Conservation (phyloP, 768 basidiomycete species). For the Lactifluus subvellereus region DNA sequence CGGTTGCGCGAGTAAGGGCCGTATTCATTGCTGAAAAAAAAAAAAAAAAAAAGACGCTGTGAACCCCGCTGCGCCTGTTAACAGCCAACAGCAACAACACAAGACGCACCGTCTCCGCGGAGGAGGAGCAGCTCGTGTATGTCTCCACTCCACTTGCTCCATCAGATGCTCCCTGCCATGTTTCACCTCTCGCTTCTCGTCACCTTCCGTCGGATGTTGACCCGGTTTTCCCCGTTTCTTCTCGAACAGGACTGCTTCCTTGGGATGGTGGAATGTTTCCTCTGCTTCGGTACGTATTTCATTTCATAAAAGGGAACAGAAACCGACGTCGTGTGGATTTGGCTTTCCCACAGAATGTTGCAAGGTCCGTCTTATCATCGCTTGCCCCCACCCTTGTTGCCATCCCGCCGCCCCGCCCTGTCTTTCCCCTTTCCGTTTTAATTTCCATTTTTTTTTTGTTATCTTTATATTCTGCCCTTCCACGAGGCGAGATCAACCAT, state of each 20-base stretch:
- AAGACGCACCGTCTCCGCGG: slow-evolving; percentile 60
- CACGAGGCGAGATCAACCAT: neutral
- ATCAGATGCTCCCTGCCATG: neutral
- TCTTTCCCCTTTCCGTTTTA: neutral
- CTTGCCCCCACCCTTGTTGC: neutral
- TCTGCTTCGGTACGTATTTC: slow-evolving; percentile 58
- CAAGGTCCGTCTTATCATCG: slow-evolving; percentile 43
- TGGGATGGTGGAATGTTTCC: slow-evolving; percentile 55
- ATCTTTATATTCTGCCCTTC: neutral
- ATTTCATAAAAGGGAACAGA: neutral
- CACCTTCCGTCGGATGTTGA: neutral
- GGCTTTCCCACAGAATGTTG: slow-evolving; percentile 48
- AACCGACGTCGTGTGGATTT: neutral
- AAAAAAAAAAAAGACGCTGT: slow-evolving; percentile 38
- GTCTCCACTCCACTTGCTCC: neutral
- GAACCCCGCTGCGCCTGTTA: slow-evolving; percentile 38
- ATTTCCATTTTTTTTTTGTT: neutral
- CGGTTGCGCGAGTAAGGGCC: neutral
- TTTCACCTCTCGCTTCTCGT: neutral
- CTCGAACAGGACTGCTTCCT: slow-evolving; percentile 58
- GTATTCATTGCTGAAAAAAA: neutral
- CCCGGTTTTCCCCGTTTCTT: neutral
- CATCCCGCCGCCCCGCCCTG: neutral
- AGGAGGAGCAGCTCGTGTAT: slow-evolving; percentile 48
- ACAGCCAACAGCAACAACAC: slow-evolving; percentile 34